Evolutionary conservation across 2,329 filamentous ascomycete species (phyloP).

Genomic region (Aspergillus sclerotialis): DNA sequence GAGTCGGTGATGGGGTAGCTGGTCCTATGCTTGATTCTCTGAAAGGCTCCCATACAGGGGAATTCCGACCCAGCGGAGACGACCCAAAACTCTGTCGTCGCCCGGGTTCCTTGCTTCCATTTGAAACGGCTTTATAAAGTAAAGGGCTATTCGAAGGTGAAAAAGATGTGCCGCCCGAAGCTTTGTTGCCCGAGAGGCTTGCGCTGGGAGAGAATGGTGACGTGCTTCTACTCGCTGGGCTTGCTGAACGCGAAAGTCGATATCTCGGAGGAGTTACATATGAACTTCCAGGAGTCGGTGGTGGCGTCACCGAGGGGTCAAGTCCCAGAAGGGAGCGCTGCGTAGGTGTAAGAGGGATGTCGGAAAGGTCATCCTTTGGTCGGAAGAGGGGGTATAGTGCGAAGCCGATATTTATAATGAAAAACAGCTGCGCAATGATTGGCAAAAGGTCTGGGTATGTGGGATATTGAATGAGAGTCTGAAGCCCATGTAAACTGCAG

Average conservation of each 20-base stretch:
- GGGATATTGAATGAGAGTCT: constrained; percentile 27
- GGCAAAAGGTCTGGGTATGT: constrained; percentile 40
- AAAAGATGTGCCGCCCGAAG: constrained; percentile 44
- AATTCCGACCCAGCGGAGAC: constrained; percentile 31
- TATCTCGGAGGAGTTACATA: constrained; percentile 87
- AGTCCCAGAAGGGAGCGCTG: constrained; percentile 82
- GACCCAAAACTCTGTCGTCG: constrained; percentile 49
- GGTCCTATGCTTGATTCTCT: constrained; percentile 41
- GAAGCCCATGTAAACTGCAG: constrained; percentile 29
- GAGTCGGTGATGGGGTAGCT: constrained; percentile 63
- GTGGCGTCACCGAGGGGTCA: constrained; percentile 57
- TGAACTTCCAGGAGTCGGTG: constrained; percentile 59
- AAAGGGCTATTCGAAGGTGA: constrained; percentile 52
- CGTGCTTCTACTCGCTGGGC: constrained; percentile 29
- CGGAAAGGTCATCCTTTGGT: constrained; percentile 67
- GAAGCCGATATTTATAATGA: constrained; percentile 62
- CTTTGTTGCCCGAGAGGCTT: constrained; percentile 25
- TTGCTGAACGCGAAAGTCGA: constrained; percentile 52
- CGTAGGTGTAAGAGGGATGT: constrained; percentile 84
- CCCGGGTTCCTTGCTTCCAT: constrained; percentile 26
- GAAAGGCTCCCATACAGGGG: constrained; percentile 34
- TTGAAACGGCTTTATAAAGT: constrained; percentile 60
- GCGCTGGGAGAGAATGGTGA: constrained; percentile 34
- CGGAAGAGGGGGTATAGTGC: constrained; percentile 68
- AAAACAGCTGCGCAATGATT: constrained; percentile 55